Conservation (phyloP, 1,284 basidiomycete genomes). For the Ganoderma lingzhi region DNA sequence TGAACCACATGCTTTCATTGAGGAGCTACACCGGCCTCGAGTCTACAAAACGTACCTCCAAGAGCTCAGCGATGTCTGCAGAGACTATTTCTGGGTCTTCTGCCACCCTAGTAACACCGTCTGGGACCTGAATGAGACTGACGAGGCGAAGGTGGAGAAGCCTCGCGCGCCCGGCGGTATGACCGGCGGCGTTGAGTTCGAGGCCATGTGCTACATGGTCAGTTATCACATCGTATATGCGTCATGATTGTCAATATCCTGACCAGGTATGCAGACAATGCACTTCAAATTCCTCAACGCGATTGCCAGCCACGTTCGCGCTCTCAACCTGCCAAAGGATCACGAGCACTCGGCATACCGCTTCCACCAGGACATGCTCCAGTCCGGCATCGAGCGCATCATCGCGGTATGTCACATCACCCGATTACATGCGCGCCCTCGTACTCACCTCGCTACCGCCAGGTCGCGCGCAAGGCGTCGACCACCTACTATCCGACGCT, state of each 20-base stretch:
- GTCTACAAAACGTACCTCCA: slow-evolving; percentile 93
- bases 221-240: slow-evolving; percentile 39
- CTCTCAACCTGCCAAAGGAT: slow-evolving; percentile 69
- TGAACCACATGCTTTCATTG: slow-evolving; percentile 90
- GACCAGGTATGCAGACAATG: slow-evolving; percentile 62
- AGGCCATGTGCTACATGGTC: slow-evolving; percentile 96
- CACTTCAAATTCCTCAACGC: slow-evolving; percentile 88
- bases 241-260: not conserved
- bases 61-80: slow-evolving; percentile 89
- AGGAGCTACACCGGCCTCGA: slow-evolving; percentile 81
- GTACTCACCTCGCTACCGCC: slow-evolving; percentile 12
- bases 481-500: slow-evolving; percentile 92
- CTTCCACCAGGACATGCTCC: slow-evolving; percentile 87
- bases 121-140: slow-evolving; percentile 85
- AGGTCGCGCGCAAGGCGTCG: slow-evolving; percentile 94
- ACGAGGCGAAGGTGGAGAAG: slow-evolving; percentile 86
- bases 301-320: slow-evolving; percentile 68
- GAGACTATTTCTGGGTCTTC: slow-evolving; percentile 99
- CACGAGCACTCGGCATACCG: slow-evolving; percentile 79
- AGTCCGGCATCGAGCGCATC: slow-evolving; percentile 87
- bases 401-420: slow-evolving; percentile 59
- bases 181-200: slow-evolving; percentile 98
- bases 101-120: slow-evolving; percentile 94
- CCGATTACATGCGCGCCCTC: not conserved
- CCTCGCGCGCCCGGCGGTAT: slow-evolving; percentile 97